Conservation (phyloP, 352 stramenopile species). For the Globisporangium uncinulatum region DNA sequence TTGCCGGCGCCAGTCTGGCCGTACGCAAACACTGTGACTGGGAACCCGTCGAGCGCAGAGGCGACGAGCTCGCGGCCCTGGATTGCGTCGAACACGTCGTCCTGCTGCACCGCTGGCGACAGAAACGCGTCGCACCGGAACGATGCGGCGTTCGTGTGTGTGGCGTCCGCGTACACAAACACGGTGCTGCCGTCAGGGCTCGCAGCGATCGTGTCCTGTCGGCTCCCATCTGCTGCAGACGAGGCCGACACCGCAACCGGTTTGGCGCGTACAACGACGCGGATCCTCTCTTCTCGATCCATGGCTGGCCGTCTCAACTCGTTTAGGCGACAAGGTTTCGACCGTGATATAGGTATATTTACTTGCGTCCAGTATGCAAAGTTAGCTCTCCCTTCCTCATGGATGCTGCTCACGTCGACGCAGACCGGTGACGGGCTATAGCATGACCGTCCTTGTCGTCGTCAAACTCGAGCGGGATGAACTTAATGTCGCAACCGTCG, state of each 20-base stretch:
- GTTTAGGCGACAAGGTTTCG: background rate
- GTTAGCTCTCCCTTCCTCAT: background rate
- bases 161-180: slow-evolving; percentile 36
- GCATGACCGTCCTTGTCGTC: slow-evolving; percentile 17
- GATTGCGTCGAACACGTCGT: slow-evolving; percentile 52
- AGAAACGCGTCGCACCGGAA: slow-evolving; percentile 69
- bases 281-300: slow-evolving; percentile 64
- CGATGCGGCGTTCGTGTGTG: slow-evolving; percentile 27
- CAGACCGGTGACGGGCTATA: background rate
- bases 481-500: slow-evolving; percentile 81
- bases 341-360: background rate
- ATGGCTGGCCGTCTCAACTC: slow-evolving; percentile 9
- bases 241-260: slow-evolving; percentile 14
- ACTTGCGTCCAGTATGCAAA: background rate
- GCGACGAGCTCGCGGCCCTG: slow-evolving; percentile 36
- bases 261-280: slow-evolving; percentile 55
- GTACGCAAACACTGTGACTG: slow-evolving; percentile 73
- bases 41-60: slow-evolving; percentile 52
- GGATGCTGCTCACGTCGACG: slow-evolving; percentile 1
- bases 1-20: slow-evolving; percentile 70
- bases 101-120: slow-evolving; percentile 24
- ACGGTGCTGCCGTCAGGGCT: slow-evolving; percentile 36
- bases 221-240: background rate
- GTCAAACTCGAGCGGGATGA: slow-evolving; percentile 65
- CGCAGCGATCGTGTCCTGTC: slow-evolving; percentile 23